Conservation (phyloP, 345 rosid genomes). For the Brassica nigra region DNA sequence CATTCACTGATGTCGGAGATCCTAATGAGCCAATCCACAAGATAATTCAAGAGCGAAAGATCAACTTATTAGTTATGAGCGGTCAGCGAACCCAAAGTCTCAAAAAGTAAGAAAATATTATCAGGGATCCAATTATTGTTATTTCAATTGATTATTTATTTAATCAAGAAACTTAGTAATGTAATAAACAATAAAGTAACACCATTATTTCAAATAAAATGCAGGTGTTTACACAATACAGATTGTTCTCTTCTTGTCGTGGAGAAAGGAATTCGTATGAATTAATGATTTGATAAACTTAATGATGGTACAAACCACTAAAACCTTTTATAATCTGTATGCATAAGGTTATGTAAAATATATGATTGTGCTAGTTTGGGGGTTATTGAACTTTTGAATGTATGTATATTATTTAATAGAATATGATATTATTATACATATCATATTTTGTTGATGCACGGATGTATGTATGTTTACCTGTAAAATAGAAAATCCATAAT, state of each 20-base stretch:
- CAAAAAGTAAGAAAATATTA: conserved; percentile 32
- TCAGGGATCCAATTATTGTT: neutral
- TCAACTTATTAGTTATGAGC: conserved; percentile 41
- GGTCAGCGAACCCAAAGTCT: conserved; percentile 31
- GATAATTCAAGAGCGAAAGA: conserved; percentile 38
- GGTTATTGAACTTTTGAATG: conserved; percentile 29
- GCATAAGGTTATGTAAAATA: conserved; percentile 8
- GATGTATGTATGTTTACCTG: neutral
- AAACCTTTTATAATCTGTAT: neutral
- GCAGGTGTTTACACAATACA: conserved; percentile 25
- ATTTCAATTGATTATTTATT: neutral
- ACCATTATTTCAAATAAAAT: neutral
- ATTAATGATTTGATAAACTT: neutral
- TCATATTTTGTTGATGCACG: neutral
- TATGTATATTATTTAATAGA: neutral
- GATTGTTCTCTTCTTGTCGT: conserved; percentile 26
- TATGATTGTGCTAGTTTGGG: conserved; percentile 27
- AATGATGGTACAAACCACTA: neutral
- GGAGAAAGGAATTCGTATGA: conserved; percentile 1
- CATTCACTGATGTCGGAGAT: conserved; percentile 45
- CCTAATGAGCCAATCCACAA: conserved; percentile 40
- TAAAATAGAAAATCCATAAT: neutral
- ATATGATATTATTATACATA: neutral
- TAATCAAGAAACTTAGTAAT: neutral
- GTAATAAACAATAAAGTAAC: neutral